phyloP scores from a whole-genome alignment of 169 alveolate genomes.

The Pseudocohnilembus persalinus region DNA sequence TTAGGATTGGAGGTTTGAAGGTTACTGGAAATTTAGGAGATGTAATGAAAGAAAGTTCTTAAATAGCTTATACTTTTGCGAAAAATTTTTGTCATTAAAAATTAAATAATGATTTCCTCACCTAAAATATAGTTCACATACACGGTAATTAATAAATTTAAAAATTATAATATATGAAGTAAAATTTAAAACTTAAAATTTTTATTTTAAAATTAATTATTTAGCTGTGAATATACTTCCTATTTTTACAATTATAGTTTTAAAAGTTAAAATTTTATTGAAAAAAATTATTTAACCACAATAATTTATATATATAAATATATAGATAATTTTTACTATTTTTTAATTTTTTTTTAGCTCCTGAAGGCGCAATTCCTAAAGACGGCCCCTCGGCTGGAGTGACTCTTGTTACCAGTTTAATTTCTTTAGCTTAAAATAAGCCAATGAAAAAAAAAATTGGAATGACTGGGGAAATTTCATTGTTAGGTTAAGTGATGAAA shows the following conservation, averaged over 20 bases:
- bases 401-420: neutral
- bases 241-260: too few relatives aligned
- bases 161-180: neutral
- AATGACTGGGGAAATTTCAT: constrained; percentile 96
- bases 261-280: too few relatives aligned
- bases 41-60: constrained; percentile 93
- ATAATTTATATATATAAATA: too few relatives aligned
- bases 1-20: constrained; percentile 53
- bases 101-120: constrained; percentile 6
- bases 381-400: constrained; percentile 94
- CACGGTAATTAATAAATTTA: neutral
- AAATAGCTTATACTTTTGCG: constrained; percentile 91
- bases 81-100: constrained; percentile 55
- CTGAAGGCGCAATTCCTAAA: constrained; percentile 96
- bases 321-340: constrained; percentile 80
- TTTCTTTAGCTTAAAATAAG: neutral
- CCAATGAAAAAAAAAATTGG: constrained; percentile 69
- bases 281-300: too few relatives aligned
- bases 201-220: too few relatives aligned
- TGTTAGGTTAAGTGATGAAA: constrained; percentile 90
- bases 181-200: too few relatives aligned
- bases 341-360: constrained; percentile 90
- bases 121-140: neutral
- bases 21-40: constrained; percentile 93
- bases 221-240: too few relatives aligned